Evolutionary conservation across 2,329 filamentous ascomycete species (phyloP), one percentile per base, ranked within the genome.

Genomic region (Alternaria triticina): DNA sequence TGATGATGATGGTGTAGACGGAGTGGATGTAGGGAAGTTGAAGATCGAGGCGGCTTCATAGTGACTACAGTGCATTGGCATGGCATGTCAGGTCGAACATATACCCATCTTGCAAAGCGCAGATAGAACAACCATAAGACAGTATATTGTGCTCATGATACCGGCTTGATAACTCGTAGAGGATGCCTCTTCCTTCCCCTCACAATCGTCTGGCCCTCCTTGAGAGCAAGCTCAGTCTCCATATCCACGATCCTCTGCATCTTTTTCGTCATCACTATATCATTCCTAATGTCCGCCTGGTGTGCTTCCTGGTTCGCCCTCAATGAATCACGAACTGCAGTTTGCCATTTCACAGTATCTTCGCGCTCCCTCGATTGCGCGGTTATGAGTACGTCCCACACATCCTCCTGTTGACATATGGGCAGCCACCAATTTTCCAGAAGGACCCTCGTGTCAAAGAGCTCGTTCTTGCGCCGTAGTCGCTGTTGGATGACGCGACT

Each of bases 1-100:
- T 15, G 87, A 90, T 43, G 87, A 92, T 4, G 87, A 86, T 6
- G 87, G 86, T 17, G 86, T 84, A 44, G 85, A 86, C 65, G 85
- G 86, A 1, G 78, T 85, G 20, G 89, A 77, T 58, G 74, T 74
- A 17, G 69, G 77, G 56, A 75, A 79, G 54, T 59, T 80, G 49
- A 80, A 79, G 67, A 76, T 80, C 57, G 86, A 88, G 70, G 87
- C 87, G 61, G 62, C 69, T 23, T 67, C 69, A 58, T 78, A 55
- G 68, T 63, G 43, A 27, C 12, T 15, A 40, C 44, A 13, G 17
- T 33, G 28, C 13, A n/a, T 10, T 22, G n/a, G 57, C 54, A 33
- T 22, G n/a, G 54, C 45, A 33, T 44, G 7, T 45, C 20, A 59
- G 20, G 44, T 22, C 43, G 17, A 44, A 69, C 71, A 75, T 75